Evolutionary conservation across 306 rosid genomes (phyloP).

Genomic region (Macrotyloma uniflorum): DNA sequence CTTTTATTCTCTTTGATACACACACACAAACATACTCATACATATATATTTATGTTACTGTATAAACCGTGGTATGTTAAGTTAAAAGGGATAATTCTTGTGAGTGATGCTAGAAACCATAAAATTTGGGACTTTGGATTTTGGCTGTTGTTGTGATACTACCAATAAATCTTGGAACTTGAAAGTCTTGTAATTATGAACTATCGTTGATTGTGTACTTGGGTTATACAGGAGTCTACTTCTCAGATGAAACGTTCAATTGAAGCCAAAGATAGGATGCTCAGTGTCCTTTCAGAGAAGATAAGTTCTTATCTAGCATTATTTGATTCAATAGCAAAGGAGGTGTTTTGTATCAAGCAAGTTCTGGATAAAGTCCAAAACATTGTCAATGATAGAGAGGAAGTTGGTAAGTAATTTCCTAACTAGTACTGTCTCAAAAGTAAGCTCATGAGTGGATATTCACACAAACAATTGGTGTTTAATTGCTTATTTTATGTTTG

Average conservation of each 20-base stretch:
- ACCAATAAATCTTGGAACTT: not conserved
- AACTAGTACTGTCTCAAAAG: conserved; percentile 7
- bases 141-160: conserved; percentile 3
- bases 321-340: conserved; percentile 80
- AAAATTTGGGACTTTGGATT: conserved; percentile 13
- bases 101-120: not conserved
- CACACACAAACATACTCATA: no score
- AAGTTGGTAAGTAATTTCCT: conserved; percentile 60
- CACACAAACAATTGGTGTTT: not conserved
- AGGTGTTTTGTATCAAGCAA: conserved; percentile 62
- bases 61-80: not conserved
- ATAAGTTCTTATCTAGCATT: conserved; percentile 60
- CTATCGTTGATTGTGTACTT: conserved; percentile 11
- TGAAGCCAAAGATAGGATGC: conserved; percentile 62
- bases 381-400: conserved; percentile 68
- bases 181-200: conserved; percentile 4
- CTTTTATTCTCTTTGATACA: not conserved
- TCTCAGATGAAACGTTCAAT: conserved; percentile 61
- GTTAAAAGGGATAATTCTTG: not conserved
- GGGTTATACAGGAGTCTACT: conserved; percentile 62
- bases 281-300: conserved; percentile 68
- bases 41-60: not conserved
- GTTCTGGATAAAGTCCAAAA: conserved; percentile 59
- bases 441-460: conserved; percentile 30
- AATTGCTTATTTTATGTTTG: conserved; percentile 1